A percentile compares a stretch with the other conserved stretches of the same genome.
phyloP scores from a whole-genome alignment of 2,329 filamentous ascomycete genomes.

The Pseudocercospora fuligena region DNA sequence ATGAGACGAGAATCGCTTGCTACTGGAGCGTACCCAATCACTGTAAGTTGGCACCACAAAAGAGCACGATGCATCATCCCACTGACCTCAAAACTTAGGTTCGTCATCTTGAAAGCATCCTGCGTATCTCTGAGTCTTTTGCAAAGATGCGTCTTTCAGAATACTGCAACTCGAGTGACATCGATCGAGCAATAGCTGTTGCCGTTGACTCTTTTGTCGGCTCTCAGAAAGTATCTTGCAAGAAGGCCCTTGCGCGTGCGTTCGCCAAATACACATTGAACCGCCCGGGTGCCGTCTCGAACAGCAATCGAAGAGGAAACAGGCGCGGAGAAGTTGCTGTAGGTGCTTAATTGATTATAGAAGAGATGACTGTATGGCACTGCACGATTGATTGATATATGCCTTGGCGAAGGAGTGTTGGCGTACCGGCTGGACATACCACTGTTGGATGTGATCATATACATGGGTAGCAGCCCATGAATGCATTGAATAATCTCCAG shows the following conservation, averaged over 20 bases:
- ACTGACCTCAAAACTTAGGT: conserved; percentile 61
- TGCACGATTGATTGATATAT: not conserved
- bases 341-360: conserved; percentile 25
- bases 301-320: conserved; percentile 16
- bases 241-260: conserved; percentile 89
- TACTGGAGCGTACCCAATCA: conserved; percentile 96
- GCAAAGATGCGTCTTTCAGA: conserved; percentile 98
- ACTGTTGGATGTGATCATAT: not conserved
- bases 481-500: not conserved
- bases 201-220: conserved; percentile 95
- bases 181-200: conserved; percentile 95
- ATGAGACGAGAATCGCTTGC: conserved; percentile 93
- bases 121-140: conserved; percentile 92
- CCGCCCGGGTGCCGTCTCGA: conserved; percentile 48
- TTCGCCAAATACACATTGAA: conserved; percentile 85
- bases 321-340: conserved; percentile 28
- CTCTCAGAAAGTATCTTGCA: conserved; percentile 95
- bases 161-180: conserved; percentile 86
- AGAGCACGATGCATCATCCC: not conserved
- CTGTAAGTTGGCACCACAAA: conserved; percentile 64
- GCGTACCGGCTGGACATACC: not conserved
- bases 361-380: not conserved
- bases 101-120: conserved; percentile 95
- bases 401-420: not conserved
- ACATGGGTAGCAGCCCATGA: not conserved